A percentile compares a stretch with the other conserved stretches of the same genome.
These are phyloP conservation scores for Myriosclerotinia curreyana DNA, from an alignment of 2,329 filamentous ascomycete genomes.

Conservation along the genomic window DNA sequence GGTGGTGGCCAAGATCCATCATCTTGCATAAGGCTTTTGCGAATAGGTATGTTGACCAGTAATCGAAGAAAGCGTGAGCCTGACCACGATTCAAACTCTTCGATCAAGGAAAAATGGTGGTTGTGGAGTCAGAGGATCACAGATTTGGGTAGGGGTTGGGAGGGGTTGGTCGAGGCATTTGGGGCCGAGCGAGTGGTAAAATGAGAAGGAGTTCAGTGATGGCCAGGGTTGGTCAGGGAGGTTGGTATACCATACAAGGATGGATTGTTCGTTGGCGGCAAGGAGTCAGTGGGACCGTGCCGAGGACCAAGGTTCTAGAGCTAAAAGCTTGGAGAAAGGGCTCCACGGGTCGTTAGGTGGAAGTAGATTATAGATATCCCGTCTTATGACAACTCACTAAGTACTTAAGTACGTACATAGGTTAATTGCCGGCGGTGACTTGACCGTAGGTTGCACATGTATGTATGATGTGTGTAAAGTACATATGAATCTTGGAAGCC, in stretches of 20 bases:
- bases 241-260: background rate
- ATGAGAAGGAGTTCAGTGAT: background rate
- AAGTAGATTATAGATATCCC: too few relatives aligned
- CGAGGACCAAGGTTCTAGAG: background rate
- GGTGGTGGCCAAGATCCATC: slow-evolving; percentile 15
- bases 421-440: background rate
- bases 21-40: slow-evolving; percentile 13
- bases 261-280: background rate
- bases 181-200: background rate
- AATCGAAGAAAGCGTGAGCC: background rate
- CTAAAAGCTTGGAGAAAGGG: background rate
- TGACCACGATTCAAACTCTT: slow-evolving; percentile 6
- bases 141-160: background rate
- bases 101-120: slow-evolving; percentile 9
- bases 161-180: background rate
- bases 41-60: background rate
- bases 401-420: too few relatives aligned
- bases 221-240: background rate
- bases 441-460: background rate
- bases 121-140: background rate
- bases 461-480: background rate
- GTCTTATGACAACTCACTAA: too few relatives aligned
- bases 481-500: background rate
- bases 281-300: background rate
- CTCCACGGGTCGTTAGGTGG: too few relatives aligned